phyloP scores from a whole-genome alignment of 2,329 filamentous ascomycete species.

The Purpureocillium takamizusanense region DNA sequence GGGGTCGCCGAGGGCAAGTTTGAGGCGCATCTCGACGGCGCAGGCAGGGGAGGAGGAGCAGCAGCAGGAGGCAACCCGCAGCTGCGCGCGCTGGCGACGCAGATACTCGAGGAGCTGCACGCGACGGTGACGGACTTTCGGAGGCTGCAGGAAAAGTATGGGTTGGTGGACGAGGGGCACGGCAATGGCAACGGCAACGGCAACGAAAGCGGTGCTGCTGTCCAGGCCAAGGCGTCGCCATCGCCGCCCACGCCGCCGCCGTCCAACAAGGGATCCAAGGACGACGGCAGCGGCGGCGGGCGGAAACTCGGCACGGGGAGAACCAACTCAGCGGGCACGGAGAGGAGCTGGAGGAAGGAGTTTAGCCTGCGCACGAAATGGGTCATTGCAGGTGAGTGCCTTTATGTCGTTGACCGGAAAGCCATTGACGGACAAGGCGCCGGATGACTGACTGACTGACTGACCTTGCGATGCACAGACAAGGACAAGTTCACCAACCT shows the following conservation, averaged over 20 bases:
- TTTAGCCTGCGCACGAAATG: constrained; percentile 28
- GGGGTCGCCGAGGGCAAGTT: constrained; percentile 35
- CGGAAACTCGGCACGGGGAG: constrained; percentile 11
- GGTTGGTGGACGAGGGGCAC: constrained; percentile 22
- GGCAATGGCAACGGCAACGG: neutral
- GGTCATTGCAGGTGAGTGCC: constrained; percentile 31
- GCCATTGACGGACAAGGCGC: no score
- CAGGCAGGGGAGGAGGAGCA: no score
- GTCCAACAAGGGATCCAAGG: constrained; percentile 10
- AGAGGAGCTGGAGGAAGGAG: constrained; percentile 24
- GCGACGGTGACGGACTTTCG: constrained; percentile 34
- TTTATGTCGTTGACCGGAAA: no score
- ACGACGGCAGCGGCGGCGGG: constrained; percentile 8
- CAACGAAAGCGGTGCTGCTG: constrained; percentile 2
- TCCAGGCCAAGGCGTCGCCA: constrained; percentile 7
- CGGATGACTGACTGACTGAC: no score
- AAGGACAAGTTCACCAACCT: constrained; percentile 34
- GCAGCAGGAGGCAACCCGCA: constrained; percentile 26
- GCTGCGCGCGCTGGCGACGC: constrained; percentile 27
- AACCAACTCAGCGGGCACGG: constrained; percentile 7
- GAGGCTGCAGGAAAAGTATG: constrained; percentile 32
- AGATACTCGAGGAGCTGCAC: constrained; percentile 33
- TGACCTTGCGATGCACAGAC: constrained; percentile 15
- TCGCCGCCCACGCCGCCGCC: constrained; percentile 12
- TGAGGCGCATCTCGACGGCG: constrained; percentile 27